Conservation (phyloP, 1,139 yeast genomes). For the Zygosaccharomyces sapae region DNA sequence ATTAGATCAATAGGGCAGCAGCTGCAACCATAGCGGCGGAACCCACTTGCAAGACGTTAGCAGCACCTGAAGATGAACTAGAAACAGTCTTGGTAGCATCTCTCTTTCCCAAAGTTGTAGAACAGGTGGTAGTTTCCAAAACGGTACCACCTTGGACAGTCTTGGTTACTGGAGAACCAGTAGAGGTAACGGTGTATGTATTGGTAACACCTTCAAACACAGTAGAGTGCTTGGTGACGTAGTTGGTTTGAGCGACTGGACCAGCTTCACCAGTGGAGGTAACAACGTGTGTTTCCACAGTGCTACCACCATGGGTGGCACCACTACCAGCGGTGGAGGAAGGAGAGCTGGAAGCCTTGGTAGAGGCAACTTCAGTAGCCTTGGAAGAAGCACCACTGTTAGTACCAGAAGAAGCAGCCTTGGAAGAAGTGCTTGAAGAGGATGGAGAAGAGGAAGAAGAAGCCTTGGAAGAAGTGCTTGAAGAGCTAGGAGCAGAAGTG, state of each 20-base stretch:
- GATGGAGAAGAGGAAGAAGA: slow-evolving; percentile 25
- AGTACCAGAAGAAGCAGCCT: slow-evolving; percentile 22
- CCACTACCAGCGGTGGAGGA: slow-evolving; percentile 7
- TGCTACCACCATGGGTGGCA: background rate
- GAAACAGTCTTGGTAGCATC: slow-evolving; percentile 4
- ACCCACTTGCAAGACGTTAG: slow-evolving; percentile 30
- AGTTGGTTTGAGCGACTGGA: background rate
- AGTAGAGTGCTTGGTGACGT: background rate
- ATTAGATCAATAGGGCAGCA: slow-evolving; percentile 35
- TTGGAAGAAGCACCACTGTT: slow-evolving; percentile 19
- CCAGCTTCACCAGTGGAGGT: slow-evolving; percentile 6
- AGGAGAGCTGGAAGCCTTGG: slow-evolving; percentile 19
- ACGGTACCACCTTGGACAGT: slow-evolving; percentile 21
- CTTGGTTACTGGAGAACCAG: slow-evolving; percentile 13
- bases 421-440: slow-evolving; percentile 19
- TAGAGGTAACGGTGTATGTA: background rate
- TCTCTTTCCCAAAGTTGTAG: slow-evolving; percentile 13
- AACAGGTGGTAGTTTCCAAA: slow-evolving; percentile 16
- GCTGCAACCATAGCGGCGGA: slow-evolving; percentile 36
- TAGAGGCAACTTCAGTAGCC: slow-evolving; percentile 21
- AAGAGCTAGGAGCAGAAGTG: slow-evolving; percentile 34
- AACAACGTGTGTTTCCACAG: slow-evolving; percentile 8
- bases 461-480: slow-evolving; percentile 36
- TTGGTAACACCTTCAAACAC: background rate
- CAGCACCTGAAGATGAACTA: slow-evolving; percentile 31